Conservation (phyloP, 495 filamentous ascomycete genomes). For the Trichocladium uniseriatum region DNA sequence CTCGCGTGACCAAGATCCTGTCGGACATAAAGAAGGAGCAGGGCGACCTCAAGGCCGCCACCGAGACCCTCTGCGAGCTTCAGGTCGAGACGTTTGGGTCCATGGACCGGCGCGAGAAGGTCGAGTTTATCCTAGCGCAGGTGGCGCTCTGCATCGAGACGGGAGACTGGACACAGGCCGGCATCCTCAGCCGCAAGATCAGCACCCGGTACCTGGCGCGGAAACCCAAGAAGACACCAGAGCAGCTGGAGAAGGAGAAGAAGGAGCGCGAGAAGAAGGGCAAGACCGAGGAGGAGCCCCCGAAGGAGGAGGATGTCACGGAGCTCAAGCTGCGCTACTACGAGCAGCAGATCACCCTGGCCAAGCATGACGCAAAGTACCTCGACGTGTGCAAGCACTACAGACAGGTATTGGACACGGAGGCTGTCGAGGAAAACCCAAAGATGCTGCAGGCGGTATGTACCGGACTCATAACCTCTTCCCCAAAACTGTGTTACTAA, state of each 20-base stretch:
- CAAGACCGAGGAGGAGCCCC: slow-evolving; percentile 64
- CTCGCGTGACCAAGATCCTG: slow-evolving; percentile 85
- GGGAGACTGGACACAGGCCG: slow-evolving; percentile 91
- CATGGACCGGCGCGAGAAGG: slow-evolving; percentile 95
- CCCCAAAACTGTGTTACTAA: slow-evolving; percentile 19
- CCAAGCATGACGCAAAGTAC: slow-evolving; percentile 95
- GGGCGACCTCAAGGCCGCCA: slow-evolving; percentile 80
- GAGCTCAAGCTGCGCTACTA: slow-evolving; percentile 95
- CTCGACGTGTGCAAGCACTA: slow-evolving; percentile 97
- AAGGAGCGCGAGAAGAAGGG: slow-evolving; percentile 68
- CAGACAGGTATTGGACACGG: slow-evolving; percentile 88
- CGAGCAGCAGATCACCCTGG: slow-evolving; percentile 87
- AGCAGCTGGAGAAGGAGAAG: slow-evolving; percentile 80
- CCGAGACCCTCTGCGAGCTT: slow-evolving; percentile 89
- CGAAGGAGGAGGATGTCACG: slow-evolving; percentile 81
- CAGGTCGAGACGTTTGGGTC: slow-evolving; percentile 99
- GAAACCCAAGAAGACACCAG: slow-evolving; percentile 79
- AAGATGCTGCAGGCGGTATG: slow-evolving; percentile 74
- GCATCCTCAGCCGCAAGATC: slow-evolving; percentile 92
- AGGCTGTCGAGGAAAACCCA: slow-evolving; percentile 82
- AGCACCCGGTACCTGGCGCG: slow-evolving; percentile 82
- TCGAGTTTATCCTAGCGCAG: slow-evolving; percentile 94
- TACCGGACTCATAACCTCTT: neutral
- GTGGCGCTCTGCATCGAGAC: slow-evolving; percentile 91
- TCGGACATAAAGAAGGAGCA: slow-evolving; percentile 95